Percentiles rank a stretch among this genome's conserved stretches.
These are phyloP conservation scores for Metrosideros polymorpha DNA, from an alignment of 441 rosid genomes.

Conservation along the genomic window DNA sequence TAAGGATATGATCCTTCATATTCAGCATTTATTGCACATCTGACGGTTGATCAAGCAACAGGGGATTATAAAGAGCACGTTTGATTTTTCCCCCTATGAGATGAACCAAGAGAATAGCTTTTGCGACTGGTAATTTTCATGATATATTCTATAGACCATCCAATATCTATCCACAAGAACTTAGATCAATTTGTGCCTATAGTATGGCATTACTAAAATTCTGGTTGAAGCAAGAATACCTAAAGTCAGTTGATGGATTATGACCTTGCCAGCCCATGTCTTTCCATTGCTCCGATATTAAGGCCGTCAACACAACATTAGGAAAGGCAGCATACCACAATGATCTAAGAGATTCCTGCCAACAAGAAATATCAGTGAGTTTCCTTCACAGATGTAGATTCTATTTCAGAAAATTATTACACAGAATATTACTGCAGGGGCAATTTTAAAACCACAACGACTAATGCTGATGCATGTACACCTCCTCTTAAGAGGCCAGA, in stretches of 20 bases:
- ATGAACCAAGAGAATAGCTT: not conserved
- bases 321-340: slow-evolving; percentile 83
- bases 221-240: slow-evolving; percentile 29
- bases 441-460: not conserved
- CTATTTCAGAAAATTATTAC: not conserved
- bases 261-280: slow-evolving; percentile 99
- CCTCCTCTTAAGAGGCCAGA: not conserved
- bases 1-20: not conserved
- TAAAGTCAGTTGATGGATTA: slow-evolving; percentile 96
- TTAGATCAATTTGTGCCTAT: not conserved
- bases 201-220: not conserved
- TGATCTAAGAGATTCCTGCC: slow-evolving; percentile 71
- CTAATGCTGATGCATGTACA: not conserved
- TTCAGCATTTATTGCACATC: not conserved
- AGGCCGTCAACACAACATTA: slow-evolving; percentile 38
- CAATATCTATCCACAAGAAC: not conserved
- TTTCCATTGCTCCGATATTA: slow-evolving; percentile 97
- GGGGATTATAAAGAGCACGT: not conserved
- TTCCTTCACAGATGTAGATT: not conserved
- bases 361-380: not conserved
- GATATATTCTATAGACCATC: not conserved
- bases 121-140: not conserved
- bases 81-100: not conserved
- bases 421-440: not conserved
- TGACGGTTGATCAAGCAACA: not conserved